These are phyloP conservation scores for Ananas comosus DNA, from an alignment of 176 grass and related monocot genomes.

Conservation along the genomic window DNA sequence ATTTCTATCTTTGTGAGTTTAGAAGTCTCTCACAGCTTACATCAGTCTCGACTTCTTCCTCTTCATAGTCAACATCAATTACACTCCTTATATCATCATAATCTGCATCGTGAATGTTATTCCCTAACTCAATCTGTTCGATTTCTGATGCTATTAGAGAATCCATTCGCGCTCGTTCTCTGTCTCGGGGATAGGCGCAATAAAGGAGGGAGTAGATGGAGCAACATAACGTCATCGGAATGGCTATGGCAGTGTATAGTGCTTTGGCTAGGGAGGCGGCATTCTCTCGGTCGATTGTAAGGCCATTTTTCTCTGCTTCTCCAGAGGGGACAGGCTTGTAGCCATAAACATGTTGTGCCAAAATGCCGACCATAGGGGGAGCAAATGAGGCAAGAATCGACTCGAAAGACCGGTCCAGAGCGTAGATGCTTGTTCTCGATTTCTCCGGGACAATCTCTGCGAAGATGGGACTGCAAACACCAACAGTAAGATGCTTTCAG, in stretches of 20 bases:
- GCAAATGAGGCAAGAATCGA: slow-evolving; percentile 72
- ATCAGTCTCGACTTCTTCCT: slow-evolving; percentile 23
- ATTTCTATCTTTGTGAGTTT: slow-evolving; percentile 13
- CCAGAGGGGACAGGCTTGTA: slow-evolving; percentile 35
- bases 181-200: slow-evolving; percentile 71
- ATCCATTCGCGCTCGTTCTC: slow-evolving; percentile 73
- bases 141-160: slow-evolving; percentile 54
- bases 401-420: slow-evolving; percentile 69
- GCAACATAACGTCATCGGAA: slow-evolving; percentile 51
- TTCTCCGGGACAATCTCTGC: slow-evolving; percentile 86
- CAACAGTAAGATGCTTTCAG: no score
- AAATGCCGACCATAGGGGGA: slow-evolving; percentile 57
- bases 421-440: slow-evolving; percentile 83
- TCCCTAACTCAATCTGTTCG: slow-evolving; percentile 51
- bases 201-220: slow-evolving; percentile 84
- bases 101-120: slow-evolving; percentile 6
- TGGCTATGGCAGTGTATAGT: slow-evolving; percentile 59
- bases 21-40: slow-evolving; percentile 41
- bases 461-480: slow-evolving; percentile 71
- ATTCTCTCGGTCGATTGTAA: slow-evolving; percentile 42
- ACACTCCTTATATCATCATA: slow-evolving; percentile 19
- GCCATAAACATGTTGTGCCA: slow-evolving; percentile 59
- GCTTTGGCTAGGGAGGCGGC: slow-evolving; percentile 75
- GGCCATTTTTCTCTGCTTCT: slow-evolving; percentile 18
- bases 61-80: slow-evolving; percentile 38